Evolutionary conservation across 768 basidiomycete species (phyloP).

Genomic region (Suillus subalutaceus): DNA sequence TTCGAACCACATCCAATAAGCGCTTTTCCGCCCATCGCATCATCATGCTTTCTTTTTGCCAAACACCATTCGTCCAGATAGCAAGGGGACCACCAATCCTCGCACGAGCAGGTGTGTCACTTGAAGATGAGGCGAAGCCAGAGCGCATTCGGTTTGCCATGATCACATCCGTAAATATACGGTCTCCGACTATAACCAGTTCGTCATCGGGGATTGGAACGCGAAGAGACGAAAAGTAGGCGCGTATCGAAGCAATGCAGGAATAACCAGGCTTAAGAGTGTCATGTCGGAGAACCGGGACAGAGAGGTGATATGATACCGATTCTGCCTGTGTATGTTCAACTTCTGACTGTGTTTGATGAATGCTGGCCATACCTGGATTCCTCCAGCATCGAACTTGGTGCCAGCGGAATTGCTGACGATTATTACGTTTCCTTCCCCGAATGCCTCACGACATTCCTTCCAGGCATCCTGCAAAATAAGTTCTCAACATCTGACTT

Average conservation of each 20-base stretch:
- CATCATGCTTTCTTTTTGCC: slow-evolving; percentile 62
- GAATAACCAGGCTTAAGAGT: slow-evolving; percentile 79
- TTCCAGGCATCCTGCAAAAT: slow-evolving; percentile 70
- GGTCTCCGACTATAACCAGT: slow-evolving; percentile 87
- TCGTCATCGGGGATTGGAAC: slow-evolving; percentile 61
- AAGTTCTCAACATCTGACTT: background rate
- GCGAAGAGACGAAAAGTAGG: slow-evolving; percentile 70
- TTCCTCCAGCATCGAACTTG: slow-evolving; percentile 68
- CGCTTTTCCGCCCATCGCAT: slow-evolving; percentile 64
- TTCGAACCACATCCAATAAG: slow-evolving; percentile 49
- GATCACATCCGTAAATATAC: slow-evolving; percentile 90
- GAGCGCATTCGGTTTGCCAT: slow-evolving; percentile 74
- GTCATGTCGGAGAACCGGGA: slow-evolving; percentile 80
- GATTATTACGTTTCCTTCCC: slow-evolving; percentile 77
- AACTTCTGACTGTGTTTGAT: background rate
- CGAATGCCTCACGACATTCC: slow-evolving; percentile 72
- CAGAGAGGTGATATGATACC: slow-evolving; percentile 73
- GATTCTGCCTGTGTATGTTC: slow-evolving; percentile 73
- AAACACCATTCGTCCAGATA: slow-evolving; percentile 72
- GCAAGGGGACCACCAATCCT: slow-evolving; percentile 53
- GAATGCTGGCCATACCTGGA: slow-evolving; percentile 62
- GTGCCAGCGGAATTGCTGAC: slow-evolving; percentile 96
- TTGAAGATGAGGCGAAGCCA: slow-evolving; percentile 20
- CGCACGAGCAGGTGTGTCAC: background rate
- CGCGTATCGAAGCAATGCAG: slow-evolving; percentile 70